A percentile compares a stretch with the other conserved stretches of the same genome.
phyloP scores from a whole-genome alignment of 148 eudicot species.

The Nyssa sinensis region DNA sequence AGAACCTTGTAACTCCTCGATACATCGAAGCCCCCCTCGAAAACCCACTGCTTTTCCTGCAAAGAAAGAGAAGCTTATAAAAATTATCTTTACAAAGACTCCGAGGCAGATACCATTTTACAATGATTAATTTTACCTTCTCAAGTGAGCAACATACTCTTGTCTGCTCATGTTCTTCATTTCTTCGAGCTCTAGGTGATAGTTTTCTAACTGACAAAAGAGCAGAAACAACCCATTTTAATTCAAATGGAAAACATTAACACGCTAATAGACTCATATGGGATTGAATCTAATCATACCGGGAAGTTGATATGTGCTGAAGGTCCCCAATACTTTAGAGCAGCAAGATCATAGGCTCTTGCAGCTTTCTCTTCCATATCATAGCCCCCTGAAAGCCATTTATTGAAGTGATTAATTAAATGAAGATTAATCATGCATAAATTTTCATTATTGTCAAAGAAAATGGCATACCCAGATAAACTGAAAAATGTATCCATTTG shows the following conservation, averaged over 20 bases:
- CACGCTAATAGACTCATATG: neutral
- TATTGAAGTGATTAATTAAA: neutral
- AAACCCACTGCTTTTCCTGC: constrained; percentile 95
- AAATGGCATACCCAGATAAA: constrained; percentile 81
- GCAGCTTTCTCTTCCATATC: constrained; percentile 97
- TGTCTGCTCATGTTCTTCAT: constrained; percentile 92
- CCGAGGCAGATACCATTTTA: neutral
- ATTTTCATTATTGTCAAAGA: neutral
- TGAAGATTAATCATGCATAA: neutral
- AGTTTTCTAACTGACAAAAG: constrained; percentile 59
- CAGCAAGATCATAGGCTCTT: constrained; percentile 91
- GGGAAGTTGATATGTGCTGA: constrained; percentile 81
- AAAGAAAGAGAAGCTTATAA: neutral
- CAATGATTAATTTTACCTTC: constrained; percentile 46
- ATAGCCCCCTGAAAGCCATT: constrained; percentile 63
- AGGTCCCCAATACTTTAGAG: constrained; percentile 89
- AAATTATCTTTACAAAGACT: neutral
- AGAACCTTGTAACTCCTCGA: constrained; percentile 94
- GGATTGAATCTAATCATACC: constrained; percentile 28
- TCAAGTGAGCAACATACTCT: constrained; percentile 85
- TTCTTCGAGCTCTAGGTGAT: constrained; percentile 65
- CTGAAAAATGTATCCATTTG: constrained; percentile 39
- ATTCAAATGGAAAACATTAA: neutral
- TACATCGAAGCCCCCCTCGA: constrained; percentile 95
- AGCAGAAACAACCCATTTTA: neutral